Evolutionary conservation across 2,329 filamentous ascomycete species (phyloP).

Genomic region (Fusarium cyanostomum): DNA sequence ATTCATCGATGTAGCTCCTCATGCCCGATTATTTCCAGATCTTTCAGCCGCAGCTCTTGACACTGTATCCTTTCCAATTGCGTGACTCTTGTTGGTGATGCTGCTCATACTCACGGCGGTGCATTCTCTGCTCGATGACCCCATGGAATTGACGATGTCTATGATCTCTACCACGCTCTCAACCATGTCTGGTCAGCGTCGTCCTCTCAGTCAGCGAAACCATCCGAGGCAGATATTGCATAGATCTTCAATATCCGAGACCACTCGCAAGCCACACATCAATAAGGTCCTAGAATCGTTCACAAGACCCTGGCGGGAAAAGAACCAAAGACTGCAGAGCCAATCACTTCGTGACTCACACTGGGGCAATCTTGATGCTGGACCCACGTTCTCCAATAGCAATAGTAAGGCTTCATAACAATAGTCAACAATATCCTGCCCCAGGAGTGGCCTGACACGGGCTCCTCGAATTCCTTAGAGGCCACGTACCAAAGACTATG

Average conservation of each 20-base stretch:
- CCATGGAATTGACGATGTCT: constrained; percentile 53
- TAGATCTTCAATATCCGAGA: constrained; percentile 53
- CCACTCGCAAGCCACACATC: constrained; percentile 54
- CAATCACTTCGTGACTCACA: too few species aligned
- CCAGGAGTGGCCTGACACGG: neutral
- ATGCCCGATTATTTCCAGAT: constrained; percentile 55
- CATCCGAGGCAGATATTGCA: constrained; percentile 32
- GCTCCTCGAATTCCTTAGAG: neutral
- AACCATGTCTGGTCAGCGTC: constrained; percentile 47
- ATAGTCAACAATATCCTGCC: too few species aligned
- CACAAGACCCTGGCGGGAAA: constrained; percentile 22
- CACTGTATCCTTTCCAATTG: constrained; percentile 53
- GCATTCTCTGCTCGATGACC: constrained; percentile 54
- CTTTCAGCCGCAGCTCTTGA: constrained; percentile 51
- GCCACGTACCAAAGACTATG: neutral
- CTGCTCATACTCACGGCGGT: constrained; percentile 54
- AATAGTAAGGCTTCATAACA: too few species aligned
- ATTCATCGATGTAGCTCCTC: constrained; percentile 53
- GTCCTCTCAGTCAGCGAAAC: constrained; percentile 2
- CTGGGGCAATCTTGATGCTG: too few species aligned
- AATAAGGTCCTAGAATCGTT: constrained; percentile 40
- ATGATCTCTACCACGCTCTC: constrained; percentile 53
- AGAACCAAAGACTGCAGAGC: constrained; percentile 28
- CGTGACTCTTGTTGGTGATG: constrained; percentile 52
- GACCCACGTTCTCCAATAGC: too few species aligned